phyloP scores from a whole-genome alignment of 108 stramenopile genomes.

The Cyclotella atomus region DNA sequence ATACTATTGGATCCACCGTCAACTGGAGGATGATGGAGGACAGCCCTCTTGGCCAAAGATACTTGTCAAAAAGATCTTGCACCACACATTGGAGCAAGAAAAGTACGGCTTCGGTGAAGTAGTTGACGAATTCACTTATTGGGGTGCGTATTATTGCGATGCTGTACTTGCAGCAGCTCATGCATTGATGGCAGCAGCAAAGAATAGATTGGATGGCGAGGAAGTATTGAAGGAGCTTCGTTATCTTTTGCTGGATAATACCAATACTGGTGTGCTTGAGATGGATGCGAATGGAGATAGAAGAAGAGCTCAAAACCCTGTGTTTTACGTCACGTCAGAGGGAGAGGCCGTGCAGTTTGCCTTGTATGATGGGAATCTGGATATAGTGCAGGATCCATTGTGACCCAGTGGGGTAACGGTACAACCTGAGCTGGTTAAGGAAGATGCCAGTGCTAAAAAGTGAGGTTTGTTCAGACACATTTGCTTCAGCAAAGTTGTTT shows the following conservation, averaged over 20 bases:
- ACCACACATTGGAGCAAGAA: neutral
- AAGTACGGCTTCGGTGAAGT: neutral
- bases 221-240: neutral
- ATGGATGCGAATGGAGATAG: neutral
- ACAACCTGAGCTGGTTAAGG: neutral
- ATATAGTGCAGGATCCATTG: neutral
- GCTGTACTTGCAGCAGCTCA: neutral
- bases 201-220: neutral
- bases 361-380: neutral
- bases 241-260: neutral
- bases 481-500: neutral
- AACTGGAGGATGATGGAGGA: neutral
- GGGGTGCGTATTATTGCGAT: neutral
- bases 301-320: neutral
- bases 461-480: neutral
- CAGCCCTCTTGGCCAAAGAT: neutral
- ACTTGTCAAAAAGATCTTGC: neutral
- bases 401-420: neutral
- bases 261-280: neutral
- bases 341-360: neutral
- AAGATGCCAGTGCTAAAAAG: neutral
- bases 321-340: neutral
- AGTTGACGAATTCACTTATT: neutral
- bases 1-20: neutral
- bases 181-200: neutral